Percentiles rank a stretch among this genome's conserved stretches.
phyloP scores from a whole-genome alignment of 2,329 filamentous ascomycete species.

The Domatiomyces catenatus region DNA sequence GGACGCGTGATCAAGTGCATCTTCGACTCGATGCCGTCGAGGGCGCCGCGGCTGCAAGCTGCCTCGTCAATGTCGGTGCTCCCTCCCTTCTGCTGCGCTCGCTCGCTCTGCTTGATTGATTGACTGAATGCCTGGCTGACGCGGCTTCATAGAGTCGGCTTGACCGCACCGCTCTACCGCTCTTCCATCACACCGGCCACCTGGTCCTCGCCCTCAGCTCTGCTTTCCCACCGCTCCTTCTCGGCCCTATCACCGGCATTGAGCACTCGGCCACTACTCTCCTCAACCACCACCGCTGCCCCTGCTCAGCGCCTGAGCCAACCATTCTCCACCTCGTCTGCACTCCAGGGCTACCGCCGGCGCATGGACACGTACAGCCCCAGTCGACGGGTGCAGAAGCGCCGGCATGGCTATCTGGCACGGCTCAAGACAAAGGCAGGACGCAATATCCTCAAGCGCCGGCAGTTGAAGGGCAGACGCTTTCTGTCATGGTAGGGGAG shows the following conservation, averaged over 20 bases:
- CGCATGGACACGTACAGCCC: constrained; percentile 39
- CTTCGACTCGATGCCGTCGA: constrained; percentile 17
- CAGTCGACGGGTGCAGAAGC: constrained; percentile 44
- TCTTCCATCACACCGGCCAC: neutral
- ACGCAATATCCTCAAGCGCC: constrained; percentile 37
- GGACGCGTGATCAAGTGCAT: constrained; percentile 17
- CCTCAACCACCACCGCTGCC: neutral
- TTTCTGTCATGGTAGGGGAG: constrained; percentile 35
- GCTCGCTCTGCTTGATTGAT: constrained; percentile 4
- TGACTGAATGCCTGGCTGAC: neutral
- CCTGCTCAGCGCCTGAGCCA: constrained; percentile 10
- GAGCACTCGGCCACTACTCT: neutral
- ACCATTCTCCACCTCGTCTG: constrained; percentile 30
- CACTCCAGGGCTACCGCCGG: constrained; percentile 32
- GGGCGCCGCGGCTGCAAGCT: constrained; percentile 4
- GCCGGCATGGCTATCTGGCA: constrained; percentile 45
- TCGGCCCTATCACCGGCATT: constrained; percentile 4
- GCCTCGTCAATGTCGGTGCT: constrained; percentile 1
- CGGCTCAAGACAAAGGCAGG: constrained; percentile 39
- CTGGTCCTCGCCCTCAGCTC: constrained; percentile 3
- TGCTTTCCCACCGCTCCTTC: constrained; percentile 8
- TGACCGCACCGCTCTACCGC: constrained; percentile 6
- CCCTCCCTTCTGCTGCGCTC: constrained; percentile 13
- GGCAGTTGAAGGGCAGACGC: constrained; percentile 39
- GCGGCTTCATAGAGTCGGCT: constrained; percentile 5